These are phyloP conservation scores for Penicillium angulare DNA, from an alignment of 495 filamentous ascomycete genomes.

Conservation along the genomic window DNA sequence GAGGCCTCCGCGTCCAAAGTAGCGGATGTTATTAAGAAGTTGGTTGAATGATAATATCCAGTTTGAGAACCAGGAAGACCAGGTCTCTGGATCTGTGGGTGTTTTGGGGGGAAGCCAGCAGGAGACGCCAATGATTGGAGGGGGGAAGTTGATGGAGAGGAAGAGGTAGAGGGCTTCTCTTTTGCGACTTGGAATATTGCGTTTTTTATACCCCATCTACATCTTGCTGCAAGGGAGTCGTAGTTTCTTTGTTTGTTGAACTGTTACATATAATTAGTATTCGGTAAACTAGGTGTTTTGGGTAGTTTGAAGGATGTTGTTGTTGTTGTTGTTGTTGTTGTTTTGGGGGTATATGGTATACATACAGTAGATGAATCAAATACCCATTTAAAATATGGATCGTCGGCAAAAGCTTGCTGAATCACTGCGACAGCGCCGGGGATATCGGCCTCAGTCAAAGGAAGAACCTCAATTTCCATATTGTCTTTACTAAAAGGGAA, in stretches of 20 bases:
- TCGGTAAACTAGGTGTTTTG: no score
- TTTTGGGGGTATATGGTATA: conserved; percentile 13
- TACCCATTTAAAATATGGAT: conserved; percentile 66
- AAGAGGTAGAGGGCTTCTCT: no score
- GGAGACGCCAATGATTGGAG: conserved; percentile 58
- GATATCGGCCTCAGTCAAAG: conserved; percentile 57
- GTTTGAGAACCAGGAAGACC: conserved; percentile 51
- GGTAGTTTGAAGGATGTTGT: no score
- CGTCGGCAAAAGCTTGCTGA: conserved; percentile 57
- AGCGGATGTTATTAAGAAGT: conserved; percentile 54
- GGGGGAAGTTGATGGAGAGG: conserved; percentile 5
- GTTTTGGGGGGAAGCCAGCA: conserved; percentile 60
- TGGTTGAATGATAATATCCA: conserved; percentile 59
- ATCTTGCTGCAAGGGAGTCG: conserved; percentile 56
- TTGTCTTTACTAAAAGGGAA: neutral
- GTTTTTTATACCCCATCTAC: conserved; percentile 63
- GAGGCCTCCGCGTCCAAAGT: conserved; percentile 57
- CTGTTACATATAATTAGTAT: no score
- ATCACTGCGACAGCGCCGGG: conserved; percentile 55
- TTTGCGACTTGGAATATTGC: conserved; percentile 65
- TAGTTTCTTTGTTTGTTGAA: conserved; percentile 55
- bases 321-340: no score
- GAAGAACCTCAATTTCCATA: conserved; percentile 53
- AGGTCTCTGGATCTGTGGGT: conserved; percentile 42
- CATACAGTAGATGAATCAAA: conserved; percentile 52